Base-by-base conservation (phyloP, 257 asterid genomes). In the Paulownia fortunei region DNA sequence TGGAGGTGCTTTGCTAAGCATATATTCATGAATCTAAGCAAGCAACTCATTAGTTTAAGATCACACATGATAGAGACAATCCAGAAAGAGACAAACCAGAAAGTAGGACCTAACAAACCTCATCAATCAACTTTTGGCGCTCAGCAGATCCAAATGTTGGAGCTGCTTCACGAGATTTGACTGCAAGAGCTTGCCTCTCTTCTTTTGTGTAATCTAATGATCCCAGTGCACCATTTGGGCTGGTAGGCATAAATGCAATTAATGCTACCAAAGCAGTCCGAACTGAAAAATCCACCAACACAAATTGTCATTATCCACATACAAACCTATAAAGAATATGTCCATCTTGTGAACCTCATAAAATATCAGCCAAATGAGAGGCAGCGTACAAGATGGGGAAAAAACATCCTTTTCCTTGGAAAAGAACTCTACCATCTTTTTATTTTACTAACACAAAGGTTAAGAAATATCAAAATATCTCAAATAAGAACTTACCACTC, bases 241-340 rank as follows among this genome's bases (percentile, higher is more conserved):
- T 87, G 80, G 97, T 92, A 46, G 98, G 98, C 98, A 92, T 94
- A 68, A 94, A 94, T 26, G 98, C 98, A 16, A 94, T 94, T 72
- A 92, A 83, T 27, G 98, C 98, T 21, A 89, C 90, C 90, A 94
- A 83, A 13, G 98, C 98, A 67, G 98, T 94, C 81, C 97, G 92
- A 76, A 94, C 98, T 92, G 92, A 83, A 71, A 71, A 72, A 74
- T 46, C 44, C 5, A 58, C 5, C 66, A 49, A 72, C 15, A 73
- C 27, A 30, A 4, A 69, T 67, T 51, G 66, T 69, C 65, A 76
- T 27, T 34, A 21, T 64, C 67, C 52, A 56, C n/a, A 51, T 10
- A 15, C 37, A 52, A 5, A 63, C 16, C 39, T 30, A 73, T 9
- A 21, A 76, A 36, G 37, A 54, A 68, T 54, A 61, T 32, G 69